These are phyloP conservation scores for Paramecium caudatum DNA, from an alignment of 73 alveolate species.

Conservation along the genomic window DNA sequence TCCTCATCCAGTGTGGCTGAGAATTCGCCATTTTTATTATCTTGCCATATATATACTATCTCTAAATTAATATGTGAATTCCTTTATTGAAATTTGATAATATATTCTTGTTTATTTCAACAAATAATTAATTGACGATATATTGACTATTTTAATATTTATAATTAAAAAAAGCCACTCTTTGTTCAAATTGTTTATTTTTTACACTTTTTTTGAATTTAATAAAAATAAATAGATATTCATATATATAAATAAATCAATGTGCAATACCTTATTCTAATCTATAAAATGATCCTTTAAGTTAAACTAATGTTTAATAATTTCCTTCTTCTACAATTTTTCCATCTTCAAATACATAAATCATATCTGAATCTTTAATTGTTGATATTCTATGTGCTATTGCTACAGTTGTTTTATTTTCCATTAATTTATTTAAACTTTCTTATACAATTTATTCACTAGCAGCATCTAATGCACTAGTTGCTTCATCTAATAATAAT, in stretches of 20 bases:
- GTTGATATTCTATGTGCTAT: conserved; percentile 87
- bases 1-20: too few species aligned
- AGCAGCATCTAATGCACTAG: conserved; percentile 86
- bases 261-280: conserved; percentile 59
- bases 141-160: too few species aligned
- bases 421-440: conserved; percentile 82
- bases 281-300: conserved; percentile 42
- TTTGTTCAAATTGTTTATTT: background rate
- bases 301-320: conserved; percentile 1
- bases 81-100: too few species aligned
- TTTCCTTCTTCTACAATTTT: conserved; percentile 81
- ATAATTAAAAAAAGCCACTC: too few species aligned
- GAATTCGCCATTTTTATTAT: too few species aligned
- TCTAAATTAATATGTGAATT: too few species aligned
- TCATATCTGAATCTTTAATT: conserved; percentile 70
- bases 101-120: too few species aligned
- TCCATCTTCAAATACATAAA: conserved; percentile 77
- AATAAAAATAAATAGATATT: too few species aligned
- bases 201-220: background rate
- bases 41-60: too few species aligned
- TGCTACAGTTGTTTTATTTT: conserved; percentile 81
- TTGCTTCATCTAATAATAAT: conserved; percentile 89
- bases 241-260: too few species aligned
- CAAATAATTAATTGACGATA: too few species aligned
- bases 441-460: conserved; percentile 80